Evolutionary conservation across 805 yeast species (phyloP).

Genomic region (Martiniozyma abietophila): DNA sequence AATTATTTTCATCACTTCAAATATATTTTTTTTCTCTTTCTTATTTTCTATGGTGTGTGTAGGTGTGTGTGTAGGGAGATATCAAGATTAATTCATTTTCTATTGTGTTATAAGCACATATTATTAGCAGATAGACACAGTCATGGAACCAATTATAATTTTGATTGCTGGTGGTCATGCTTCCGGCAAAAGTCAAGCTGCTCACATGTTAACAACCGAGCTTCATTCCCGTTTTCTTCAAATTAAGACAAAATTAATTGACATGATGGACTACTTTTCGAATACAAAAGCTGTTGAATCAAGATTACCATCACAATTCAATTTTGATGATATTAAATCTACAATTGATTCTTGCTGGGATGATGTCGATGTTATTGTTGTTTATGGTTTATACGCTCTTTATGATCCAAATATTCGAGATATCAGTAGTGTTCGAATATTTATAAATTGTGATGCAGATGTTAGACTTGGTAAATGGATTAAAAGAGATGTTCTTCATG

Average conservation of each 20-base stretch:
- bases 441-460: slow-evolving; percentile 80
- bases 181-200: slow-evolving; percentile 26
- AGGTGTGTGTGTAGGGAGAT: too few relatives aligned
- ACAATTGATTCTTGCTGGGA: slow-evolving; percentile 4
- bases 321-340: slow-evolving; percentile 24
- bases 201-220: slow-evolving; percentile 15
- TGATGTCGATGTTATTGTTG: slow-evolving; percentile 31
- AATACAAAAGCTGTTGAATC: slow-evolving; percentile 6
- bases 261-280: slow-evolving; percentile 17
- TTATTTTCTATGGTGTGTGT: too few relatives aligned
- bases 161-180: slow-evolving; percentile 30
- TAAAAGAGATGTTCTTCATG: slow-evolving; percentile 23
- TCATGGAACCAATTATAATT: slow-evolving; percentile 16
- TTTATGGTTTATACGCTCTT: slow-evolving; percentile 76
- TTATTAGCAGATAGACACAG: too few relatives aligned
- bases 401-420: slow-evolving; percentile 49
- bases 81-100: too few relatives aligned
- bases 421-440: slow-evolving; percentile 57
- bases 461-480: slow-evolving; percentile 77
- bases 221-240: slow-evolving; percentile 15
- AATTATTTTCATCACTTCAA: not conserved
- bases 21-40: too few relatives aligned
- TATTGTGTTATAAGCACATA: too few relatives aligned
- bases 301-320: slow-evolving; percentile 33
- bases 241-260: slow-evolving; percentile 15